Evolutionary conservation across 306 rosid genomes (phyloP), one percentile per base, ranked within the genome.

Genomic region (Trichosanthes truncata): DNA sequence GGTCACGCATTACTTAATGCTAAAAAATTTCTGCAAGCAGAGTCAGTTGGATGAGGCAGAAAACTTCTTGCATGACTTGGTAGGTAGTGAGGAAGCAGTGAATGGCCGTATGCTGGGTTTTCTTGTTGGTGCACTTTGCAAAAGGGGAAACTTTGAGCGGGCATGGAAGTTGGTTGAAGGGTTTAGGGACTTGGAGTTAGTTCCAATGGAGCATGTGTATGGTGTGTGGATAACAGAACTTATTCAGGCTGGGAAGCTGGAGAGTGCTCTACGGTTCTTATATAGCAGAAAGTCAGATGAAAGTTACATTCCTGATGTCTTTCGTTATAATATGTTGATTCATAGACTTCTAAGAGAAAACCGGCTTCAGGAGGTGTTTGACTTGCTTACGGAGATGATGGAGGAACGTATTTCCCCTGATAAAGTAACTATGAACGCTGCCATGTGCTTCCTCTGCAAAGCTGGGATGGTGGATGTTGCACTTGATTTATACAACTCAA

Each of bases 371-470:
- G 90, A 92, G 74, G 88, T 82, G 18, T 91, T 78, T 79, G 93
- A 91, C 83, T 82, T 94, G 82, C 80, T 94, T 77, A 83, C 82
- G 85, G 98, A 94, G 83, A 94, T 94, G 98, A 84, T 80, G 72
- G 91, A 94, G 57, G 60, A 68, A 31, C 55, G 76, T 72, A 83
- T 85, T 57, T 81, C 82, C 4, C 97, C 97, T 1, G 87, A 92
- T 80, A 52, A 35, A 78, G 83, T 87, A 60, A 91, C 98, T 76
- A 87, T 92, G 93, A 91, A 90, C 82, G 86, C 83, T 81, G 92
- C 84, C 29, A 69, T 91, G 84, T 92, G 95, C 83, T 92, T 92
- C 85, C 92, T 94, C 77, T 94, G 97, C 82, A 92, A 94, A 84
- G 90, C 82, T 6, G 97, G 97, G 71, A 87, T 92, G 96, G 81